These are phyloP conservation scores for Danielia reshetovae DNA, from an alignment of 805 yeast genomes.

Conservation along the genomic window DNA sequence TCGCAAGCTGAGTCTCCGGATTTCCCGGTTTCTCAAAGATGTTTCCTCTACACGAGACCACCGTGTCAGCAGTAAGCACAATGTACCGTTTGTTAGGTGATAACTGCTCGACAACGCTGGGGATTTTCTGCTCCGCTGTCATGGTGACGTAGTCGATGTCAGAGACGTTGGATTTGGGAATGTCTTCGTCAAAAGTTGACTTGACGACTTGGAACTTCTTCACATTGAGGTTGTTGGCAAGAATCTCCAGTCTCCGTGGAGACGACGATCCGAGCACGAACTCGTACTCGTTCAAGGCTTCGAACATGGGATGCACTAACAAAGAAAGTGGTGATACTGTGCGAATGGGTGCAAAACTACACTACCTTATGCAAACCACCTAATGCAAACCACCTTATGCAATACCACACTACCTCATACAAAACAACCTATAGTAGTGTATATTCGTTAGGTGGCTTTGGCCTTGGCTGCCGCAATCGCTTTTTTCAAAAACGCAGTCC, in stretches of 20 bases:
- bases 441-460: too few relatives aligned
- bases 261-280: conserved; percentile 81
- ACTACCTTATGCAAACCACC: too few relatives aligned
- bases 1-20: conserved; percentile 23
- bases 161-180: conserved; percentile 48
- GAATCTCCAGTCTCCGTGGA: conserved; percentile 73
- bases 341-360: too few relatives aligned
- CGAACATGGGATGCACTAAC: neutral
- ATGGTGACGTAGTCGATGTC: conserved; percentile 57
- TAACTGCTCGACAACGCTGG: conserved; percentile 52
- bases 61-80: conserved; percentile 75
- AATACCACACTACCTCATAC: too few relatives aligned
- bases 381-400: too few relatives aligned
- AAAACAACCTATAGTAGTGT: too few relatives aligned
- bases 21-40: conserved; percentile 76
- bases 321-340: too few relatives aligned
- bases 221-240: conserved; percentile 53
- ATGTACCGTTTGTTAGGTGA: conserved; percentile 13
- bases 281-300: conserved; percentile 2
- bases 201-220: conserved; percentile 39
- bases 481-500: conserved; percentile 19
- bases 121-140: conserved; percentile 68
- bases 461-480: conserved; percentile 15
- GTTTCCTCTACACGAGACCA: conserved; percentile 52
- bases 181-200: conserved; percentile 74